These are phyloP conservation scores for Cyberlindnera maritima DNA, from an alignment of 805 yeast species.

Conservation along the genomic window DNA sequence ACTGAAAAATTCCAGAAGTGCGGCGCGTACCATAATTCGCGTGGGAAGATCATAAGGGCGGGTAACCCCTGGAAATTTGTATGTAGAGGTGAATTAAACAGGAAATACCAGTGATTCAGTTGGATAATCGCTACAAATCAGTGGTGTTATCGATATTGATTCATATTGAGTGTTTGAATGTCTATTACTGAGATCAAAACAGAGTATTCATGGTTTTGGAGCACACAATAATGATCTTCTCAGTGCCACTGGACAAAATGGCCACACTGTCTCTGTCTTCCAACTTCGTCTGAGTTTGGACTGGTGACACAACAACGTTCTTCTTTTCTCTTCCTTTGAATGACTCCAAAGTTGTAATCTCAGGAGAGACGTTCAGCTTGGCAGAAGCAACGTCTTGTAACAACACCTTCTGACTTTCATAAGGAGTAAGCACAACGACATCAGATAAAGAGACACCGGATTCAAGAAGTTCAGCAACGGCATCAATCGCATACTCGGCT, in stretches of 20 bases:
- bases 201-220: not conserved
- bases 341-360: conserved; percentile 4
- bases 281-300: not conserved
- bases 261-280: not conserved
- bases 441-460: conserved; percentile 33
- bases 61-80: too few species aligned
- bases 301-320: conserved; percentile 6
- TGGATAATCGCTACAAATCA: too few species aligned
- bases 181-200: not conserved
- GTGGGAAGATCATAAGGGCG: not conserved
- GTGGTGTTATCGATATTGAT: too few species aligned
- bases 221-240: conserved; percentile 2
- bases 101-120: too few species aligned
- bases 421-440: conserved; percentile 42
- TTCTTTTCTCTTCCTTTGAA: conserved; percentile 8
- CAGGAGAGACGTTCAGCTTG: conserved; percentile 1
- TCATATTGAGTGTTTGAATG: too few species aligned
- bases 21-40: conserved; percentile 2
- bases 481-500: conserved; percentile 44
- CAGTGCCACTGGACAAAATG: not conserved
- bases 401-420: conserved; percentile 39
- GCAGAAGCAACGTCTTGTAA: conserved; percentile 38
- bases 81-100: too few species aligned
- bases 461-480: conserved; percentile 44
- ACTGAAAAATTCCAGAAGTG: conserved; percentile 7